phyloP scores from a whole-genome alignment of 129 eudicot species.

The Smallanthus sonchifolius region DNA sequence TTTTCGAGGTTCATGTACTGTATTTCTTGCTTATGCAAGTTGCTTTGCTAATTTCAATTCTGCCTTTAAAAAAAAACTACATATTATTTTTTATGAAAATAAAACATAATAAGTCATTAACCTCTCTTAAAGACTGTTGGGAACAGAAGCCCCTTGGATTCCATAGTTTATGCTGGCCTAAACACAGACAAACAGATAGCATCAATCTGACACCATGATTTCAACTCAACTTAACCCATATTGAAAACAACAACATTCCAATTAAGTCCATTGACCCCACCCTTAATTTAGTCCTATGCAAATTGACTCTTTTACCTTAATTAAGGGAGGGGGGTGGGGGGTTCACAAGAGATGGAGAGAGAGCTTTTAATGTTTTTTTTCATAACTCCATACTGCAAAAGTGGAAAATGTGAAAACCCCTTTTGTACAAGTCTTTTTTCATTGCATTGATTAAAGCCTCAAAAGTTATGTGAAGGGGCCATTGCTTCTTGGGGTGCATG shows the following conservation, averaged over 20 bases:
- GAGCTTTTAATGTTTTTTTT: conserved; percentile 10
- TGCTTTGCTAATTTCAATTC: too few species aligned
- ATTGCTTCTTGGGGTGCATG: conserved; percentile 27
- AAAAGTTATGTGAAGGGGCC: conserved; percentile 42
- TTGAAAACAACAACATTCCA: conserved; percentile 42
- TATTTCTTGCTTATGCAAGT: too few species aligned
- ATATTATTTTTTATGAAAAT: background rate
- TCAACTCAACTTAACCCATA: conserved; percentile 34
- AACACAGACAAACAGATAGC: conserved; percentile 32
- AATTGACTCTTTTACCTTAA: conserved; percentile 21
- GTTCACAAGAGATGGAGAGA: conserved; percentile 24
- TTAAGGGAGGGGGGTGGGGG: background rate
- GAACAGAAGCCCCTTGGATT: conserved; percentile 35
- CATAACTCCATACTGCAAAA: conserved; percentile 21
- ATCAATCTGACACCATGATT: conserved; percentile 40
- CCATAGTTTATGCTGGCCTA: conserved; percentile 34
- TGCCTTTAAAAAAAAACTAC: too few species aligned
- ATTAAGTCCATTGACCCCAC: conserved; percentile 36
- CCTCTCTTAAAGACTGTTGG: background rate
- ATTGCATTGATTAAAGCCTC: conserved; percentile 43
- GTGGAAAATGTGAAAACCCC: conserved; percentile 25
- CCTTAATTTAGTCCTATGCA: conserved; percentile 17
- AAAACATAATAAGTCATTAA: background rate
- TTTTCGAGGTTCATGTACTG: too few species aligned
- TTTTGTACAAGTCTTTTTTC: conserved; percentile 34